These are phyloP conservation scores for Persicaria tinctoria DNA, from an alignment of 148 eudicot genomes.

Conservation along the genomic window DNA sequence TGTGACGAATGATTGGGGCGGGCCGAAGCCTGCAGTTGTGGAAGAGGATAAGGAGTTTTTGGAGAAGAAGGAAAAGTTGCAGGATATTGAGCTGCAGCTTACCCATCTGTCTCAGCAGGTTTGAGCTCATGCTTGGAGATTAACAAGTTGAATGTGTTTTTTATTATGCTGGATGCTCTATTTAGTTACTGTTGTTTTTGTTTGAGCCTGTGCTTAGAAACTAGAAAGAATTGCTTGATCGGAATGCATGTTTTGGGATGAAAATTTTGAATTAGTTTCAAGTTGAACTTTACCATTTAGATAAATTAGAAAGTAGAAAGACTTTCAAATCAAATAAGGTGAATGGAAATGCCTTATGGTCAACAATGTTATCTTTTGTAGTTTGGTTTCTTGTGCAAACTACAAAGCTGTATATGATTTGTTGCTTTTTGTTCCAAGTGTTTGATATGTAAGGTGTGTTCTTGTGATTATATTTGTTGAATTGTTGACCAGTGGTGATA, in stretches of 20 bases:
- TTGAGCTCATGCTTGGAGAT: not conserved
- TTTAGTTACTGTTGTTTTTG: not conserved
- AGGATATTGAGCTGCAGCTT: constrained; percentile 45
- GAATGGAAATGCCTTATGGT: not conserved
- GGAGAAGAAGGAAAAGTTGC: constrained; percentile 47
- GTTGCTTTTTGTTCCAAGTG: not conserved
- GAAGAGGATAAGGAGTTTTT: constrained; percentile 60
- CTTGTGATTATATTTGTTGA: not conserved
- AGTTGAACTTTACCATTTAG: not conserved
- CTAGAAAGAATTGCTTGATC: not conserved
- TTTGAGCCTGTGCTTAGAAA: not conserved
- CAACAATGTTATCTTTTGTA: not conserved
- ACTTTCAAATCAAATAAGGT: not conserved
- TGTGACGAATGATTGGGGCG: constrained; percentile 58
- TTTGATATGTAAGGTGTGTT: not conserved
- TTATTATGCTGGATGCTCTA: not conserved
- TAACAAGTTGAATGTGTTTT: constrained; percentile 22
- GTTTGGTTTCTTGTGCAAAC: not conserved
- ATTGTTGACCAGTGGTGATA: not conserved
- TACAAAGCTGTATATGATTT: not conserved
- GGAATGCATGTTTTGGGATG: not conserved
- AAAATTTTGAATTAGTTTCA: not conserved
- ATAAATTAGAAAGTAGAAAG: not conserved
- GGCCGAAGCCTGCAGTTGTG: not conserved
- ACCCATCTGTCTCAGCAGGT: constrained; percentile 40